A percentile compares a stretch with the other conserved stretches of the same genome.
Evolutionary conservation across 345 rosid genomes (phyloP).

Genomic region (Luvunga scandens): DNA sequence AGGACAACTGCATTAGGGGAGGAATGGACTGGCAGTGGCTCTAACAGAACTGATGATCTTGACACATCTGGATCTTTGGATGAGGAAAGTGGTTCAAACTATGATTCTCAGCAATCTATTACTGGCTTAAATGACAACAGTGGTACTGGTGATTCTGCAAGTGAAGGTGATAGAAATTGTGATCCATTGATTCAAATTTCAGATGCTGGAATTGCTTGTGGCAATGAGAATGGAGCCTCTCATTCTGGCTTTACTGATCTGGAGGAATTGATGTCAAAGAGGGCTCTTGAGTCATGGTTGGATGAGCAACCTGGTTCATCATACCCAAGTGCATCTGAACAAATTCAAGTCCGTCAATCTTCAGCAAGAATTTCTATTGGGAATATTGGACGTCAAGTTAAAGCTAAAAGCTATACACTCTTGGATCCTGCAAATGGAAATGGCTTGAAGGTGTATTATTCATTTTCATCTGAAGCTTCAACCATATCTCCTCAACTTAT

Average conservation of each 20-base stretch:
- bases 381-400: constrained; percentile 62
- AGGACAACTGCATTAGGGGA: constrained; percentile 32
- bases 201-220: constrained; percentile 34
- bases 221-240: constrained; percentile 29
- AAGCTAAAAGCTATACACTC: constrained; percentile 66
- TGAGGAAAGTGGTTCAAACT: constrained; percentile 70
- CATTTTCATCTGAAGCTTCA: constrained; percentile 73
- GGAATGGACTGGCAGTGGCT: constrained; percentile 19
- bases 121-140: constrained; percentile 40
- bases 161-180: constrained; percentile 39
- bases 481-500: constrained; percentile 58
- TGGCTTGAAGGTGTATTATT: constrained; percentile 82
- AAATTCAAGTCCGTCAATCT: constrained; percentile 40
- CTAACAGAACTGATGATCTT: constrained; percentile 37
- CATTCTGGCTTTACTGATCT: constrained; percentile 33
- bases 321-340: constrained; percentile 39
- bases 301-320: constrained; percentile 69
- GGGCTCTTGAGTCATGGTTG: constrained; percentile 82
- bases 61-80: constrained; percentile 53
- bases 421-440: constrained; percentile 76
- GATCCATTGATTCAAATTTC: constrained; percentile 80
- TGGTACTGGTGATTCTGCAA: constrained; percentile 42
- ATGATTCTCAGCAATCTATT: constrained; percentile 54
- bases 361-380: constrained; percentile 77
- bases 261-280: constrained; percentile 60